Evolutionary conservation across 2,329 filamentous ascomycete species (phyloP), one percentile per base, ranked within the genome.

Genomic region (Sporothrix brasiliensis): DNA sequence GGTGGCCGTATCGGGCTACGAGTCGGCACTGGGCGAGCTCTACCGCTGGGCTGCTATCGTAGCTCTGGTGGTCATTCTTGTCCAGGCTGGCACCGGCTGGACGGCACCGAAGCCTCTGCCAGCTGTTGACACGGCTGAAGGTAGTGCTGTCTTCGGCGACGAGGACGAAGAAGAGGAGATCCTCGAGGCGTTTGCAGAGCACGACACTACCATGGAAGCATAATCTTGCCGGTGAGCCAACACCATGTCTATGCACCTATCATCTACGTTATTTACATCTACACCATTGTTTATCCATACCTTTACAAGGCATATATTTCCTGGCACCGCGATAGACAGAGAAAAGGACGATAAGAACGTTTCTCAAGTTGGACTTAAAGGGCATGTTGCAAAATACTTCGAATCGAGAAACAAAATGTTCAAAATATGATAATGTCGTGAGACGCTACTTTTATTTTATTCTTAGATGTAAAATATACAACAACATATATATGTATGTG

Each of bases 71-170:
- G 82, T 86, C 4, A 66, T 86, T 58, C 56, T 81, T 2, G 69
- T 86, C 47, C 85, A 88, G 77, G 83, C 83, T 1, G 79, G 79
- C 9, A 84, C 85, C 10, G 86, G 86, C 2, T 86, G 84, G 84
- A 79, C 77, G n/a, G 80, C 78, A 1, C 81, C 83, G 0, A 74
- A 68, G 11, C 74, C 70, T 7, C 7, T 44, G 21, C 30, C 69
- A 10, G 34, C 19, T 13, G 27, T 27, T 30, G 69, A 27, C 7
- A 1, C 47, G 16, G 61, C 21, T 9, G 52, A 49, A 14, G 54
- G 10, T 6, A 67, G 58, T 9, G 53, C 49, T 19, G 39, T 21
- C 19, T 21, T 75, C 86, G 84, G 80, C 10, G 67, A 47, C n/a
- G 66, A 90, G 81, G 78, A 88, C 76, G 76, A 78, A 65, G 77